Percentiles rank a stretch among this genome's conserved stretches.
Evolutionary conservation across 2,329 filamentous ascomycete species (phyloP).

Genomic region (Colletotrichum sp.): DNA sequence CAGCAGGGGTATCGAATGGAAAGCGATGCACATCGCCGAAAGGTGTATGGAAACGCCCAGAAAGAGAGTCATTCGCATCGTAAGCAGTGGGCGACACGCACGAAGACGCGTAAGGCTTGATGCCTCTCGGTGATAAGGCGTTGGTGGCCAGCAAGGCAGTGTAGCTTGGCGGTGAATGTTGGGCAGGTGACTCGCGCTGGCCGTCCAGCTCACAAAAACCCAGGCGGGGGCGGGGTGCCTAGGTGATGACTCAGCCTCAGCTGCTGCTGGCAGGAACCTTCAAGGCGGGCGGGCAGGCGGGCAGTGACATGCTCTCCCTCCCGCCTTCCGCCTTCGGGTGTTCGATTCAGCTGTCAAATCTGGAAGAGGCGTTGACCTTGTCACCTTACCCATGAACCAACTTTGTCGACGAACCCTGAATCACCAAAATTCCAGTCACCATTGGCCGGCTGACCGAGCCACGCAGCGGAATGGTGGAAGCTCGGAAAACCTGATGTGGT

Average conservation of each 20-base stretch:
- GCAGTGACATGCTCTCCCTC: neutral
- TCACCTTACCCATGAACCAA: conserved; percentile 15
- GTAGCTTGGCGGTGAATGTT: neutral
- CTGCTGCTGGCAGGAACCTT: neutral
- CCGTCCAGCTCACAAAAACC: neutral
- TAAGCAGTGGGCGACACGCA: conserved; percentile 10
- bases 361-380: neutral
- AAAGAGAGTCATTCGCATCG: neutral
- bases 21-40: neutral
- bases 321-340: neutral
- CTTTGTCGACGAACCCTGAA: neutral
- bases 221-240: conserved; percentile 3
- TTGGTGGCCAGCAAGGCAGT: neutral
- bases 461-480: neutral
- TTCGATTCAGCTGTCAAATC: neutral
- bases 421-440: neutral
- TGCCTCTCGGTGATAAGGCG: conserved; percentile 4
- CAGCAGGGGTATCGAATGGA: neutral
- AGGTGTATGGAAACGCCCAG: neutral
- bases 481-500: neutral
- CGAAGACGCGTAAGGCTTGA: conserved; percentile 16
- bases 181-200: neutral
- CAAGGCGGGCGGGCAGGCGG: neutral
- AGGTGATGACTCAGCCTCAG: conserved; percentile 1
- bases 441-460: neutral